Evolutionary conservation across 768 basidiomycete genomes (phyloP).

Genomic region (Mycena galericulata): DNA sequence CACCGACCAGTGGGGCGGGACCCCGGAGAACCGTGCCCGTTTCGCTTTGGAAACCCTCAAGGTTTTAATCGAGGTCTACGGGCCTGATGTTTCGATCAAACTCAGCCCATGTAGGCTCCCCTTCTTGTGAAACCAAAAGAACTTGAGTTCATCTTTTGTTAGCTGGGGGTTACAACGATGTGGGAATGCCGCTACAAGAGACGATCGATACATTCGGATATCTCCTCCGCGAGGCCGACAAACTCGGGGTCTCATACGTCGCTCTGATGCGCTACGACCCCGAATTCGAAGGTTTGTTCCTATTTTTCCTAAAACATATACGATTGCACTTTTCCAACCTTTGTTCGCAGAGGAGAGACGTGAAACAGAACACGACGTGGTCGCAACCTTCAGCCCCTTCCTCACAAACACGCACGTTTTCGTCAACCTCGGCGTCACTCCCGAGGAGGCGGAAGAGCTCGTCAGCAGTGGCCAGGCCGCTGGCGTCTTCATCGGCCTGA

Average conservation of each 20-base stretch:
- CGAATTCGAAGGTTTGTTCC: constrained; percentile 44
- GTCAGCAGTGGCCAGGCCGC: constrained; percentile 49
- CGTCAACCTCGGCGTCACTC: constrained; percentile 51
- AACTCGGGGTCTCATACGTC: constrained; percentile 44
- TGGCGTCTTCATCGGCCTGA: constrained; percentile 50
- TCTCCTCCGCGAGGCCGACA: constrained; percentile 33
- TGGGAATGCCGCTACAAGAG: constrained; percentile 40
- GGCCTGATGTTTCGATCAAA: constrained; percentile 47
- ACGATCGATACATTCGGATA: constrained; percentile 38
- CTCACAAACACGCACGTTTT: constrained; percentile 52
- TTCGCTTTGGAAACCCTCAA: constrained; percentile 51
- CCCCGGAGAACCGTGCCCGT: constrained; percentile 52
- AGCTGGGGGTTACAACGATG: constrained; percentile 16
- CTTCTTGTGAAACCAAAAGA: constrained; percentile 11
- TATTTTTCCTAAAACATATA: too few relatives aligned
- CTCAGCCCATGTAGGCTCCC: constrained; percentile 40
- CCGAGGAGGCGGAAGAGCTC: constrained; percentile 51
- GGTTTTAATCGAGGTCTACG: constrained; percentile 44
- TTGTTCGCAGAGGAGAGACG: constrained; percentile 51
- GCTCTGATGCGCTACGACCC: constrained; percentile 49
- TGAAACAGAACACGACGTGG: constrained; percentile 53
- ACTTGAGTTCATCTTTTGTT: constrained; percentile 40
- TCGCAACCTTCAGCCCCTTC: constrained; percentile 49
- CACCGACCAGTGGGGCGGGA: constrained; percentile 55
- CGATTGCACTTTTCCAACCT: constrained; percentile 38